Percentiles rank a stretch among this genome's conserved stretches.
Evolutionary conservation across 2,329 filamentous ascomycete species (phyloP).

Genomic region (Sclerotinia sclerotiorum): DNA sequence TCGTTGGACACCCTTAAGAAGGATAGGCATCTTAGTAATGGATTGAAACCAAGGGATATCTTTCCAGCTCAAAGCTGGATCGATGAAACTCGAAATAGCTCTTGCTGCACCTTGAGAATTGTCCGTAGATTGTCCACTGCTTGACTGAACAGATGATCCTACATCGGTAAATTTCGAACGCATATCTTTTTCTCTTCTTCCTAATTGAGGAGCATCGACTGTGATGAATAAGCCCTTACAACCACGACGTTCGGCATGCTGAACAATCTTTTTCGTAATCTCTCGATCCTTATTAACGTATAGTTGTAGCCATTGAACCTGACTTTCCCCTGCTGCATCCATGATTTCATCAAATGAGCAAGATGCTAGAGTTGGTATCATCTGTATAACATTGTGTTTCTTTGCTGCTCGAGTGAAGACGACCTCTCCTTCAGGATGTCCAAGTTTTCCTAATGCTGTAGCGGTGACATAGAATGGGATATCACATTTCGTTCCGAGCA

Average conservation of each 20-base stretch:
- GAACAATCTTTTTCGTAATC: slow-evolving; percentile 85
- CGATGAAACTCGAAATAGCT: slow-evolving; percentile 95
- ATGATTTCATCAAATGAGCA: slow-evolving; percentile 98
- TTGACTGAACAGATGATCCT: slow-evolving; percentile 76
- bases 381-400: slow-evolving; percentile 90
- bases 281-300: slow-evolving; percentile 92
- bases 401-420: slow-evolving; percentile 80
- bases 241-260: slow-evolving; percentile 87
- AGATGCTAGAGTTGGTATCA: slow-evolving; percentile 96
- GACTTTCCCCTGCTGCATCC: slow-evolving; percentile 75
- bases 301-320: slow-evolving; percentile 95
- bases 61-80: slow-evolving; percentile 88
- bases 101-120: slow-evolving; percentile 88
- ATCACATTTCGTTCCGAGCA: slow-evolving; percentile 82
- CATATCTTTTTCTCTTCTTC: slow-evolving; percentile 97
- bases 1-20: slow-evolving; percentile 94
- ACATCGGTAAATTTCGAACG: slow-evolving; percentile 84
- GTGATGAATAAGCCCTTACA: slow-evolving; percentile 98
- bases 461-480: slow-evolving; percentile 97
- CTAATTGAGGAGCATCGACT: slow-evolving; percentile 93
- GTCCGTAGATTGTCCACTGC: slow-evolving; percentile 69
- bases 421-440: slow-evolving; percentile 90
- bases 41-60: slow-evolving; percentile 91
- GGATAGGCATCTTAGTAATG: slow-evolving; percentile 91
- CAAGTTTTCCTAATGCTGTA: slow-evolving; percentile 92